Percentiles rank a stretch among this genome's conserved stretches.
These are phyloP conservation scores for Sequoia sempervirens DNA, from an alignment of 75 land plant genomes.

Conservation along the genomic window DNA sequence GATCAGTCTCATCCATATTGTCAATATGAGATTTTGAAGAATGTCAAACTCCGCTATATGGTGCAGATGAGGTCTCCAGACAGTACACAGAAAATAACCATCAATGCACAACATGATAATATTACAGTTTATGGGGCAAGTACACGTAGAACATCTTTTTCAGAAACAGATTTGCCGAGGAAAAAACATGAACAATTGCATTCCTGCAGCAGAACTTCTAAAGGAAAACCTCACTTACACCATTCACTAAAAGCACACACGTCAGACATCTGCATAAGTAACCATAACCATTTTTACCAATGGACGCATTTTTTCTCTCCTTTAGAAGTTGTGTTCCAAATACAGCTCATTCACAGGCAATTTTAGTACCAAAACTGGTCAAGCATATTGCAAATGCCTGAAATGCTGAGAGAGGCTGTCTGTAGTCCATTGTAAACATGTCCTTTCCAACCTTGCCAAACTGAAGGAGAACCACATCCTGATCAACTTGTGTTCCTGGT, in stretches of 20 bases:
- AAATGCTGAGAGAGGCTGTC: slow-evolving; percentile 65
- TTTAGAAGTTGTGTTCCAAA: slow-evolving; percentile 1
- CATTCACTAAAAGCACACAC: background rate
- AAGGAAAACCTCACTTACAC: background rate
- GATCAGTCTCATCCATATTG: background rate
- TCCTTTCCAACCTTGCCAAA: slow-evolving; percentile 68
- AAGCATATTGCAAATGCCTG: slow-evolving; percentile 71
- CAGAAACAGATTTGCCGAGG: background rate
- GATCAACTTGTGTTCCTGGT: slow-evolving; percentile 47
- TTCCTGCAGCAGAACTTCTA: slow-evolving; percentile 6
- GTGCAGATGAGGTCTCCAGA: slow-evolving; percentile 2
- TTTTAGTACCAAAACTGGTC: slow-evolving; percentile 70
- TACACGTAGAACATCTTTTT: background rate
- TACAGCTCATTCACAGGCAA: slow-evolving; percentile 52
- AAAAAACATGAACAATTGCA: background rate
- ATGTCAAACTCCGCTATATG: background rate
- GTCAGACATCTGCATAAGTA: background rate
- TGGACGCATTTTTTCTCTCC: background rate
- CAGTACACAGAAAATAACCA: background rate
- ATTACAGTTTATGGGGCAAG: slow-evolving; percentile 2
- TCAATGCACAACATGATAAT: slow-evolving; percentile 4
- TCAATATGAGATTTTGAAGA: background rate
- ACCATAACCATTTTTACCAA: background rate
- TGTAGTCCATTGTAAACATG: slow-evolving; percentile 66
- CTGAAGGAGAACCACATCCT: slow-evolving; percentile 61